Percentiles rank a stretch among this genome's conserved stretches.
Conservation (phyloP, 176 grass and related monocot genomes). For the Triticum dicoccoides region DNA sequence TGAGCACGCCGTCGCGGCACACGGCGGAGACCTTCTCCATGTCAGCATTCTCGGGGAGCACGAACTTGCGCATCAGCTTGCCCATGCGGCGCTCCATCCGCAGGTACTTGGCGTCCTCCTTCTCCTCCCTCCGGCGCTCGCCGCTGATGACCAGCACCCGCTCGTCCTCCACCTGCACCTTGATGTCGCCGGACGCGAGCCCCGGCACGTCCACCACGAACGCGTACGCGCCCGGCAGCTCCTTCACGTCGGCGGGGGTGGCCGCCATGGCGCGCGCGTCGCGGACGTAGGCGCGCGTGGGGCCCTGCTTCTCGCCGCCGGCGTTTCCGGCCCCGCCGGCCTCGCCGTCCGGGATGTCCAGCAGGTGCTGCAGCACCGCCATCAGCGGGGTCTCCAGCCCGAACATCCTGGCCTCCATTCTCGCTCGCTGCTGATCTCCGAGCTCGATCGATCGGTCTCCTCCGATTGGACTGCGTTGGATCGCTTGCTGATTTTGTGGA, state of each 20-base stretch:
- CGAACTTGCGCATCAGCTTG: slow-evolving; percentile 83
- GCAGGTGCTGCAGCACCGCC: slow-evolving; percentile 55
- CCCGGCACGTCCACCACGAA: slow-evolving; percentile 91
- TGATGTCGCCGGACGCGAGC: slow-evolving; percentile 65
- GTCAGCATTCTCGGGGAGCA: slow-evolving; percentile 63
- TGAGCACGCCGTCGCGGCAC: slow-evolving; percentile 70
- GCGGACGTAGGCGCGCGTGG: slow-evolving; percentile 65
- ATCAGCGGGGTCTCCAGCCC: slow-evolving; percentile 60
- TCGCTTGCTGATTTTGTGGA: neutral
- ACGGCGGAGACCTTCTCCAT: slow-evolving; percentile 54
- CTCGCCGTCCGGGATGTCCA: slow-evolving; percentile 57
- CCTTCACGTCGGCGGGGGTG: slow-evolving; percentile 80
- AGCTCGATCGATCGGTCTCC: neutral
- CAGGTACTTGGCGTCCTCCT: slow-evolving; percentile 69
- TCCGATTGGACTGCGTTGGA: neutral
- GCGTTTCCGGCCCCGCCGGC: neutral
- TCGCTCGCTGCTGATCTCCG: neutral
- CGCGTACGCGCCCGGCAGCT: slow-evolving; percentile 44
- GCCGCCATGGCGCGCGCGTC: slow-evolving; percentile 80
- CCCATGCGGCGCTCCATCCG: slow-evolving; percentile 78
- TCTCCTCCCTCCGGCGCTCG: slow-evolving; percentile 66
- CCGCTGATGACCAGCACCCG: slow-evolving; percentile 70
- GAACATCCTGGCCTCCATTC: slow-evolving; percentile 56
- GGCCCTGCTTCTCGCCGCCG: slow-evolving; percentile 31
- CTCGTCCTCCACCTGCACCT: slow-evolving; percentile 81